These are phyloP conservation scores for Globisporangium splendens DNA, from an alignment of 352 stramenopile genomes.

Conservation along the genomic window DNA sequence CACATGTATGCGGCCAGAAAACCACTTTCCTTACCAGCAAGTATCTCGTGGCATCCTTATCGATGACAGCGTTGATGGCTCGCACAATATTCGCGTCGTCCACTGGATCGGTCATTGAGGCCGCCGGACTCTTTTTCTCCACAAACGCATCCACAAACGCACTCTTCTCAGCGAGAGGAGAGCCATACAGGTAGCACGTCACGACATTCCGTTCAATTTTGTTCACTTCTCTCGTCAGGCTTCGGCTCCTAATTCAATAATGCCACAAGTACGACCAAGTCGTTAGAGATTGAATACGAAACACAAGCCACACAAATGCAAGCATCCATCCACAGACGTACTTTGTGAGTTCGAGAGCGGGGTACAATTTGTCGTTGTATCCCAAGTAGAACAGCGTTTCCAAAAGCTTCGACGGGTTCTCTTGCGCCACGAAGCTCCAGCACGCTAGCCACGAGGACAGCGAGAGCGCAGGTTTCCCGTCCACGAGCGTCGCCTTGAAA, in stretches of 20 bases:
- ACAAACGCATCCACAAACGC: conserved; percentile 53
- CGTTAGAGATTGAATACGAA: no score
- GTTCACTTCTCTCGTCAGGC: conserved; percentile 46
- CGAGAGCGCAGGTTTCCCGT: conserved; percentile 50
- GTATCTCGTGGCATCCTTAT: conserved; percentile 55
- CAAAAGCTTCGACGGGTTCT: conserved; percentile 70
- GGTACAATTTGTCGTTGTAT: conserved; percentile 71
- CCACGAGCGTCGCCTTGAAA: conserved; percentile 49
- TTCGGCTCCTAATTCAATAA: conserved; percentile 30
- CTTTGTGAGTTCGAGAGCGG: conserved; percentile 67
- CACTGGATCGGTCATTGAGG: conserved; percentile 15
- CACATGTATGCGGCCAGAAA: background rate
- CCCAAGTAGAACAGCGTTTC: conserved; percentile 81
- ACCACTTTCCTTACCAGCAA: conserved; percentile 42
- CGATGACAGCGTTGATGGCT: conserved; percentile 51
- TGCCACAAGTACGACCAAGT: no score
- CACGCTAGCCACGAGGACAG: conserved; percentile 62
- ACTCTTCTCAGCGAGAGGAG: conserved; percentile 41
- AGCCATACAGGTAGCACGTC: conserved; percentile 67
- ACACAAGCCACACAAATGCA: background rate
- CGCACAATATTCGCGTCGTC: conserved; percentile 42
- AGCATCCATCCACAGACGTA: conserved; percentile 17
- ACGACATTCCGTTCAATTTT: conserved; percentile 67
- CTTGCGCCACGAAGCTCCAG: conserved; percentile 71
- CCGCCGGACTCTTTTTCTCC: conserved; percentile 27